These are phyloP conservation scores for Leishmania mexicana DNA, from an alignment of 208 protist species.

Conservation along the genomic window DNA sequence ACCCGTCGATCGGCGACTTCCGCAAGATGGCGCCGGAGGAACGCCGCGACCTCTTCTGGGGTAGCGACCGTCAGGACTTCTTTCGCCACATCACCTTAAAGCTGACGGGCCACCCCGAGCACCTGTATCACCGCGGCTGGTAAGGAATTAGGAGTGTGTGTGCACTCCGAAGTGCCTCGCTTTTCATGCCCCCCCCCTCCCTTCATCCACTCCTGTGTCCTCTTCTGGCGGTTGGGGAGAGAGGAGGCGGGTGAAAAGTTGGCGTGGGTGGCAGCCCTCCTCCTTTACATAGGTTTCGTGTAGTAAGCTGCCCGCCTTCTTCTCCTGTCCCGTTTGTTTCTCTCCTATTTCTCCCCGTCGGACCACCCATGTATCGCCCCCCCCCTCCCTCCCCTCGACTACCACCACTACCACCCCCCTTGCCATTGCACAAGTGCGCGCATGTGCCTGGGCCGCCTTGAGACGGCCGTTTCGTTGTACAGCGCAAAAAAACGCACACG, in stretches of 20 bases:
- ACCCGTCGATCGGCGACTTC: constrained; percentile 87
- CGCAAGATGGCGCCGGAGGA: constrained; percentile 85
- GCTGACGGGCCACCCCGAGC: constrained; percentile 77
- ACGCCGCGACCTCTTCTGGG: constrained; percentile 86
- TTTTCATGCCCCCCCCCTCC: not conserved
- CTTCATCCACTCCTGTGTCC: not conserved
- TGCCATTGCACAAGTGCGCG: not conserved
- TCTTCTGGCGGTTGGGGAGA: not conserved
- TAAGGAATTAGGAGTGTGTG: constrained; percentile 25
- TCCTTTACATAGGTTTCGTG: not conserved
- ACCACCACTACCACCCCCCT: not conserved
- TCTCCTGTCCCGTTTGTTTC: no score
- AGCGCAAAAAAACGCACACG: not conserved
- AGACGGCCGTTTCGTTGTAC: not conserved
- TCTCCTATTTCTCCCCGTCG: not conserved
- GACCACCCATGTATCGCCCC: not conserved
- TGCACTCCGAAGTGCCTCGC: not conserved
- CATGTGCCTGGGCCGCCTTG: not conserved
- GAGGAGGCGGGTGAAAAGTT: not conserved
- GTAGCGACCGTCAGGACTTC: constrained; percentile 89
- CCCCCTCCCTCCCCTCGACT: not conserved
- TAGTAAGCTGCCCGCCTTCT: not conserved
- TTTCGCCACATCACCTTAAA: constrained; percentile 79
- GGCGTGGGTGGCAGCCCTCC: not conserved
- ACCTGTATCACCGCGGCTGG: constrained; percentile 90